Base-by-base conservation (phyloP, 768 basidiomycete species). In the Favolaschia claudopus region DNA sequence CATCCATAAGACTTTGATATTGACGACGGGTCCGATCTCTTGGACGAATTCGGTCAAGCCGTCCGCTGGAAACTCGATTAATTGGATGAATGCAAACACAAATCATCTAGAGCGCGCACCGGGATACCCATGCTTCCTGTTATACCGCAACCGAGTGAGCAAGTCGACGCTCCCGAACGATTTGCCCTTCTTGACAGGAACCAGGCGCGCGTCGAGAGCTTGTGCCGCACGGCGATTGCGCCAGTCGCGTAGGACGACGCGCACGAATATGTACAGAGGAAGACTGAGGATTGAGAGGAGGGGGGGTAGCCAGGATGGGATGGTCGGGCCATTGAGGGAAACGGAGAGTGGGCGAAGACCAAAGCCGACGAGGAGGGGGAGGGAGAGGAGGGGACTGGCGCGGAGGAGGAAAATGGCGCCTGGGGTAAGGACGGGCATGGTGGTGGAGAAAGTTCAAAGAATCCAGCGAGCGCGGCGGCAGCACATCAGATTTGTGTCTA, bases 111-210 rank as follows among this genome's bases (percentile, higher is more conserved):
- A 7, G 47, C 48, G n/a, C n/a, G 2, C 50, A 75, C 74, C 74
- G 36, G 73, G 76, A 59, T 76, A 75, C 4, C 75, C 74, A 12
- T 62, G 33, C 8, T 44, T 60, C 24, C 70, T 73, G 29, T 68
- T 66, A 57, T 55, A 47, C 24, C 63, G 33, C 19, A 68, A 17
- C 6, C 1, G 29, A n/a, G 64, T 25, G 58, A 76, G 53, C 15
- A 70, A 10, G 45, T 76, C 73, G 31, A 73, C n/a, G 34, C 68
- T 74, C 49, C 73, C 74, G 12, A 74, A 56, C 10, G 17, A 48
- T n/a, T 63, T 27, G 5, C 73, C 73, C 7, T 27, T 47, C 12
- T 68, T 36, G n/a, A 42, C n/a, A 15, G 55, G 63, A 46, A 70
- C 70, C 4, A 55, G 65, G 12, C 69, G 69, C 31, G 73, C 70